Base-by-base conservation (phyloP, 306 rosid species). In the Vigna nakashimae region DNA sequence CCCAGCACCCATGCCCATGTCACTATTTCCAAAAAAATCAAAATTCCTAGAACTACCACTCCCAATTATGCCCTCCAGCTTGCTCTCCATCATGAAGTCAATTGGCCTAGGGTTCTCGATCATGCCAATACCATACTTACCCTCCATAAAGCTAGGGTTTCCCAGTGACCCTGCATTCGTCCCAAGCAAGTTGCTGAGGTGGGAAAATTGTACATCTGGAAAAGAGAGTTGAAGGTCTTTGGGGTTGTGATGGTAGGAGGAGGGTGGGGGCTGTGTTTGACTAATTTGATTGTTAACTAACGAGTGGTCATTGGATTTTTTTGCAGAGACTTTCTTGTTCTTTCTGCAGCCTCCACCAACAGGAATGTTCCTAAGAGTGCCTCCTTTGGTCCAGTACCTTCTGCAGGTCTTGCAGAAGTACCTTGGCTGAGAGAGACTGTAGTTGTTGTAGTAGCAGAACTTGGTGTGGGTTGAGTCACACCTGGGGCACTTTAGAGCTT, bases 391-490 rank as follows among this genome's bases (percentile, higher is more conserved):
- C 99, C 99, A 96, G 82, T 96, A 96, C 90, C 99, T 81, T 51
- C 99, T 78, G 62, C 98, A 96, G 2, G 99, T 86, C 80, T 96
- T 96, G 96, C 99, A 96, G 45, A 96, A 96, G 89, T 96, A 96
- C 82, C 98, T 83, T 9, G 98, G 99, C 84, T 96, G 99, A 51
- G 99, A 69, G 82, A 96, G 99, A 55, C 99, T 96, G 80, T 96
- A 96, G 72, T 96, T 96, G 92, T 96, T 96, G 94, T 96, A 96
- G 91, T 96, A 96, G 66, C 99, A 96, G 79, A 96, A 96, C 70
- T 96, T 96, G 79, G 99, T 96, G 91, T 92, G 98, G 3, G 97
- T 87, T n/a, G 99, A 96, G 2, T 96, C 98, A 66, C 99, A 96
- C 78, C 99, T 82, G 0, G 99, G 99, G 52, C 99, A 96, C 65